Evolutionary conservation across 352 stramenopile species (phyloP), one percentile per base, ranked within the genome.

Genomic region (Vaucheria bursata): DNA sequence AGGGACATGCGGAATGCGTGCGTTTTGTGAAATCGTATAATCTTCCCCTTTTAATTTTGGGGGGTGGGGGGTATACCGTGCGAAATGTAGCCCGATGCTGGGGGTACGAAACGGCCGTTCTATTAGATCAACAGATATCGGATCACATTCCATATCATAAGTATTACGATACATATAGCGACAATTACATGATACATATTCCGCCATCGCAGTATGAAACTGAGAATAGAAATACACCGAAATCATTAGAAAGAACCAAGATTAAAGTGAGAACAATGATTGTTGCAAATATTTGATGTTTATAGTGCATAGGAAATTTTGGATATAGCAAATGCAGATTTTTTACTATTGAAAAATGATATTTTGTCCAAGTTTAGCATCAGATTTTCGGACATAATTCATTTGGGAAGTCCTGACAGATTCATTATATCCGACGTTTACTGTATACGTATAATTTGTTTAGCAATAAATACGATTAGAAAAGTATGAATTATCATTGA

Each of bases 81-180:
- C 85, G 91, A 1, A 96, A 96, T 82, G 91, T 96, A 5, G 86
- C 90, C 0, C 74, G 77, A 59, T 97, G 92, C 45, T 99, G 95
- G 96, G 91, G 93, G 0, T 98, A 97, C 83, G 95, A 99, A 84
- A 99, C 95, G 1, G 90, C 92, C 0, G 93, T 98, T 32, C 82
- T 98, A 5, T 81, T 94, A 29, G 88, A 89, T 39, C 79, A 85
- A 52, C 71, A 87, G 12, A 84, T 96, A 59, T 75, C 84, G 0
- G 94, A 99, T 75, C 91, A 97, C 1, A 97, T 99, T 85, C 96
- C 96, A 1, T 98, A 97, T 88, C 99, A 99, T 88, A 94, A 98
- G 85, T 99, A 99, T 88, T 98, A 97, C 87, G 96, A 99, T 86
- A 99, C 98, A 87, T 99, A 97, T 86, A 93, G 92, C 0, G 96